Conservation (phyloP, 179 eudicot species). For the Corrigiola litoralis region DNA sequence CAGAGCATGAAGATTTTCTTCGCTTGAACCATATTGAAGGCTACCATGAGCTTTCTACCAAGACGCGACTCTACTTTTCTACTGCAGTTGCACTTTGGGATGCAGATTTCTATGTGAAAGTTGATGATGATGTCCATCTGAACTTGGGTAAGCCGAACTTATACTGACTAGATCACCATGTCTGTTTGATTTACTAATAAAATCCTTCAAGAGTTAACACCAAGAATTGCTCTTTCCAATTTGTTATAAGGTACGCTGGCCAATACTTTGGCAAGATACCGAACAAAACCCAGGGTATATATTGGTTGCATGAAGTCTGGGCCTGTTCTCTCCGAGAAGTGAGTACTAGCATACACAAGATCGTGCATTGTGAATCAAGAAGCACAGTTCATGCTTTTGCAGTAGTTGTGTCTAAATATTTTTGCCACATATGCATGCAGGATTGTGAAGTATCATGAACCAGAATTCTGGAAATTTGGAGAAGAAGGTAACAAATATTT, state of each 20-base stretch:
- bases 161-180: neutral
- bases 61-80: slow-evolving; percentile 73
- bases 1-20: slow-evolving; percentile 60
- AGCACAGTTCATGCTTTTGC: too few species aligned
- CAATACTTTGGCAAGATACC: slow-evolving; percentile 49
- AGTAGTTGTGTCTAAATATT: neutral
- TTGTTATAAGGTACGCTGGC: slow-evolving; percentile 46
- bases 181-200: neutral
- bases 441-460: slow-evolving; percentile 79
- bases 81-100: slow-evolving; percentile 66
- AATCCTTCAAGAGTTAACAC: neutral
- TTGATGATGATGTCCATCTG: slow-evolving; percentile 86
- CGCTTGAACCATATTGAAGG: slow-evolving; percentile 77
- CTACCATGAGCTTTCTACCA: slow-evolving; percentile 83
- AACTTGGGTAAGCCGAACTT: slow-evolving; percentile 51
- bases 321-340: slow-evolving; percentile 78
- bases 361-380: too few species aligned
- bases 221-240: neutral
- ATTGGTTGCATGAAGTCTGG: slow-evolving; percentile 99
- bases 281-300: slow-evolving; percentile 65
- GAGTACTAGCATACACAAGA: slow-evolving; percentile 29
- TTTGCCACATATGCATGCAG: slow-evolving; percentile 31
- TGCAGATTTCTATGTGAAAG: slow-evolving; percentile 84
- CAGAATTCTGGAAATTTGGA: slow-evolving; percentile 94
- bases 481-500: slow-evolving; percentile 93